Conservation (phyloP, 257 asterid species). For the Salvia hispanica region DNA sequence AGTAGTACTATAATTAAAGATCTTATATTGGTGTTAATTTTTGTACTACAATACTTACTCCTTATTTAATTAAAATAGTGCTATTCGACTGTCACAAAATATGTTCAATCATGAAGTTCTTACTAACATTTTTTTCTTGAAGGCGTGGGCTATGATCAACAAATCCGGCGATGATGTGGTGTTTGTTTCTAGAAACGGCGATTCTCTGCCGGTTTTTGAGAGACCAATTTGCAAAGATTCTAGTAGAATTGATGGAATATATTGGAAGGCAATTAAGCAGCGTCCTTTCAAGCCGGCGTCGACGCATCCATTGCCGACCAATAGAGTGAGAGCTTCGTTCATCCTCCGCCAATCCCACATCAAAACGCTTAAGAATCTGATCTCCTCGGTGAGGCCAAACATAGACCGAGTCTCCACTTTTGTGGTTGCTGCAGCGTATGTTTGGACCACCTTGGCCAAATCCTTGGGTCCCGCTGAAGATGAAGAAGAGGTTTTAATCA, state of each 20-base stretch:
- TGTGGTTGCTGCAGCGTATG: slow-evolving; percentile 37
- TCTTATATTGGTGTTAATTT: too few relatives aligned
- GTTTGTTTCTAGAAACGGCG: not conserved
- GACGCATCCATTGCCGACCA: slow-evolving; percentile 35
- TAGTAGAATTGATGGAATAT: slow-evolving; percentile 18
- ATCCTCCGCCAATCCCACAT: slow-evolving; percentile 34
- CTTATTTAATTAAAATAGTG: too few relatives aligned
- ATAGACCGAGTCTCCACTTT: slow-evolving; percentile 41
- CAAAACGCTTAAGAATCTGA: slow-evolving; percentile 35
- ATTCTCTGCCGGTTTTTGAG: slow-evolving; percentile 33
- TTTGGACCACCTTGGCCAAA: slow-evolving; percentile 28
- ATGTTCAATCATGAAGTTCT: too few relatives aligned
- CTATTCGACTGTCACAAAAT: too few relatives aligned
- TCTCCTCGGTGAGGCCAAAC: slow-evolving; percentile 31
- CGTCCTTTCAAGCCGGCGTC: slow-evolving; percentile 24
- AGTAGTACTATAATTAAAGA: too few relatives aligned
- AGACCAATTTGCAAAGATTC: slow-evolving; percentile 39
- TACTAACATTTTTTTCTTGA: slow-evolving; percentile 25
- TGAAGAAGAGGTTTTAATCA: not conserved
- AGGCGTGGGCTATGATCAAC: slow-evolving; percentile 45
- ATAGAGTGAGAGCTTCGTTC: slow-evolving; percentile 48
- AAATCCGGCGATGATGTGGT: slow-evolving; percentile 24
- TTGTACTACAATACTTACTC: too few relatives aligned
- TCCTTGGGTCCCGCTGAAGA: too few relatives aligned
- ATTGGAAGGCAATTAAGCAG: slow-evolving; percentile 26